Conservation (phyloP, 176 grass and related monocot genomes). For the Pontederia paniculata region DNA sequence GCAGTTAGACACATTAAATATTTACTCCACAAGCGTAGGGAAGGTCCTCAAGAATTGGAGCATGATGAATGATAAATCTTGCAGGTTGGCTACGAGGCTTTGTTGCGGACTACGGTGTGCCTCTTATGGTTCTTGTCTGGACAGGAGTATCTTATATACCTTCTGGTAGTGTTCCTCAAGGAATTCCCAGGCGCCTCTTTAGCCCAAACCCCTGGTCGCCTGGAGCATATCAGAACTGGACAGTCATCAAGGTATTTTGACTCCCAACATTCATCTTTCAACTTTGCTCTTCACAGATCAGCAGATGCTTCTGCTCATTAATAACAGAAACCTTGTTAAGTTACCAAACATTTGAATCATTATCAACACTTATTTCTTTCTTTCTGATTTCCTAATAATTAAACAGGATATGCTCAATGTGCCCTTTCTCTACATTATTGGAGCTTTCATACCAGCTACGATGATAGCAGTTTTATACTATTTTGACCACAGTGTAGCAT, state of each 20-base stretch:
- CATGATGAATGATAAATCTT: not conserved
- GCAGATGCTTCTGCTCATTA: no score
- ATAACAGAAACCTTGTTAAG: not conserved
- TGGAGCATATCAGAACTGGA: conserved; percentile 95
- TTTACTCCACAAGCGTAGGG: no score
- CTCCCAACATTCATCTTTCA: no score
- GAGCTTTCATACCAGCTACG: conserved; percentile 90
- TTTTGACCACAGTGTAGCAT: conserved; percentile 97
- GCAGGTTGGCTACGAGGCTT: conserved; percentile 84
- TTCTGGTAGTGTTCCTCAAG: conserved; percentile 52
- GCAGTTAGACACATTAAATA: not conserved
- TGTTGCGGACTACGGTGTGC: conserved; percentile 91
- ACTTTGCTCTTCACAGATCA: not conserved
- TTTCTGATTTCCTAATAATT: not conserved
- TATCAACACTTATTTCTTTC: not conserved
- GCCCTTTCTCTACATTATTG: conserved; percentile 83
- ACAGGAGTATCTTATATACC: conserved; percentile 96
- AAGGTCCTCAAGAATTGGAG: no score
- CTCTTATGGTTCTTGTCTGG: conserved; percentile 95
- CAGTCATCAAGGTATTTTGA: conserved; percentile 64
- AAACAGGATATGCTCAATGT: conserved; percentile 84
- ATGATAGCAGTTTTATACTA: conserved; percentile 99
- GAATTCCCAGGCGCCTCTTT: conserved; percentile 86
- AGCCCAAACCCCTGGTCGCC: conserved; percentile 98
- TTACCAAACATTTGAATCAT: not conserved